phyloP scores from a whole-genome alignment of 495 filamentous ascomycete genomes.

The Xylaria venustula region DNA sequence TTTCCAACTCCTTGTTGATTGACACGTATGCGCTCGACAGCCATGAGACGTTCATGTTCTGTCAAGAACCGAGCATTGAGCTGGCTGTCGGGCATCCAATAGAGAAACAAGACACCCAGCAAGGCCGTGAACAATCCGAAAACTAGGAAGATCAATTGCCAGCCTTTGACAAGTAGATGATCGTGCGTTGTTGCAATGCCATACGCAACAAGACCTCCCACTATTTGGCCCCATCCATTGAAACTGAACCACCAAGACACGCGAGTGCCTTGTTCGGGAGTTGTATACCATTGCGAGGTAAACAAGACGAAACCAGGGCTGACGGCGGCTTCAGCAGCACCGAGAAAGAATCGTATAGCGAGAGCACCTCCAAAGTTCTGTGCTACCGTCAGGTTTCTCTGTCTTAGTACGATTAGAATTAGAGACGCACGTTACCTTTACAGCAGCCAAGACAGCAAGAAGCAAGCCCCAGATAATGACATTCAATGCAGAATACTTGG shows the following conservation, averaged over 20 bases:
- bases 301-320: conserved; percentile 64
- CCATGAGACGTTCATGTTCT: conserved; percentile 57
- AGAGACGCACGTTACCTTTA: conserved; percentile 15
- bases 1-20: conserved; percentile 71
- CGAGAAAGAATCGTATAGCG: conserved; percentile 59
- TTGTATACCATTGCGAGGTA: conserved; percentile 65
- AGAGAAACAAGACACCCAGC: conserved; percentile 60
- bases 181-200: conserved; percentile 59
- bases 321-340: conserved; percentile 61
- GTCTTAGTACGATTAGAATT: neutral
- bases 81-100: conserved; percentile 67
- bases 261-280: conserved; percentile 56
- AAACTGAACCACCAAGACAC: conserved; percentile 64
- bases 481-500: conserved; percentile 58
- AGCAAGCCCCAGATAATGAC: conserved; percentile 59
- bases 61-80: conserved; percentile 66
- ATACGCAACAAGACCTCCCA: conserved; percentile 63
- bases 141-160: conserved; percentile 69
- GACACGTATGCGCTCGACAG: conserved; percentile 58
- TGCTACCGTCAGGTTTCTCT: conserved; percentile 12
- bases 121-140: conserved; percentile 60
- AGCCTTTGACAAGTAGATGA: conserved; percentile 55
- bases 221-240: conserved; percentile 60
- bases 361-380: conserved; percentile 44
- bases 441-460: conserved; percentile 53